A percentile compares a stretch with the other conserved stretches of the same genome.
Evolutionary conservation across 305 asterid genomes (phyloP).

Genomic region (Fraxinus angustifolia): DNA sequence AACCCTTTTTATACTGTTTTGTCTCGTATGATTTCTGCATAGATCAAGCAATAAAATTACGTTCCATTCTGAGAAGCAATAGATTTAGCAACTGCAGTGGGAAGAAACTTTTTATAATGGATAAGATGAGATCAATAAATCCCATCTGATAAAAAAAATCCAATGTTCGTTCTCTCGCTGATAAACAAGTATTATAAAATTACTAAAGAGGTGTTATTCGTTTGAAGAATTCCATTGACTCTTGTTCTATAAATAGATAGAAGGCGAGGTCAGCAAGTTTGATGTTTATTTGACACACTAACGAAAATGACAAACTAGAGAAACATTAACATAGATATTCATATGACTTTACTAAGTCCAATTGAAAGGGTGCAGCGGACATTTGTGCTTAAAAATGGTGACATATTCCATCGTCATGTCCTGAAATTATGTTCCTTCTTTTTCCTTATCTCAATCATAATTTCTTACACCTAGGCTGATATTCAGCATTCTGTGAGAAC

Average conservation of each 20-base stretch:
- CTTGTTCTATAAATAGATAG: neutral
- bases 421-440: neutral
- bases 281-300: neutral
- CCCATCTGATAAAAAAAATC: neutral
- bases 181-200: neutral
- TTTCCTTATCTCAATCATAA: neutral
- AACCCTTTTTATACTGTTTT: constrained; percentile 93
- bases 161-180: neutral
- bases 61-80: neutral
- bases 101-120: neutral
- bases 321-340: neutral
- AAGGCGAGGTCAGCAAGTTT: neutral
- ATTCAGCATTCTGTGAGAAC: neutral
- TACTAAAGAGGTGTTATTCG: neutral
- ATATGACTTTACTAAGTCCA: neutral
- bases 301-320: neutral
- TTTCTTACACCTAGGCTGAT: neutral
- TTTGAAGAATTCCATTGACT: neutral
- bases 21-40: constrained; percentile 91
- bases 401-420: neutral
- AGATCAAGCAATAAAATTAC: constrained; percentile 8
- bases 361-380: neutral
- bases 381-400: neutral
- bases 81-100: neutral
- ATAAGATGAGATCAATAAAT: neutral